These are phyloP conservation scores for Cyclotella sp. DNA, from an alignment of 108 stramenopile species.

Conservation along the genomic window DNA sequence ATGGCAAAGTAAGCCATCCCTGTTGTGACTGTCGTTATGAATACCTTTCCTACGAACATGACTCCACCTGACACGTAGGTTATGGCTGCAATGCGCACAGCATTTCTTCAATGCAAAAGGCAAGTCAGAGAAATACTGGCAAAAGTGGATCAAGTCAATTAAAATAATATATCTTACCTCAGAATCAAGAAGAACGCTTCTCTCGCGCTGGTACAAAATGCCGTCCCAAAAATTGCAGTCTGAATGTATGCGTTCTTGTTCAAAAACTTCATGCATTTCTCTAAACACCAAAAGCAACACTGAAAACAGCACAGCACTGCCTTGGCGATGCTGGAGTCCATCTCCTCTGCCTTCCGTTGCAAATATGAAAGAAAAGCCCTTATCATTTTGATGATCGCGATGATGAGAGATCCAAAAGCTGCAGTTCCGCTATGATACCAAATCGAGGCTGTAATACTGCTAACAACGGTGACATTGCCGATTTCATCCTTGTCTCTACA, in stretches of 20 bases:
- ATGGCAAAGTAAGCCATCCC: conserved; percentile 52
- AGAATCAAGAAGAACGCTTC: conserved; percentile 88
- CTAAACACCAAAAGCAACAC: conserved; percentile 89
- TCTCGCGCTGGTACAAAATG: conserved; percentile 81
- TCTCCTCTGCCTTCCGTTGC: conserved; percentile 85
- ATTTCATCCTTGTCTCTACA: conserved; percentile 73
- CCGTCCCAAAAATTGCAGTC: conserved; percentile 89
- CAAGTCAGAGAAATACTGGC: not conserved
- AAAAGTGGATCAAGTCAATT: not conserved
- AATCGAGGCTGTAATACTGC: conserved; percentile 58
- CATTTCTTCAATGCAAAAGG: conserved; percentile 48
- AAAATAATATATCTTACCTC: conserved; percentile 29
- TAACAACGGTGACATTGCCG: conserved; percentile 71
- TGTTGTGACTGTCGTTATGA: conserved; percentile 77
- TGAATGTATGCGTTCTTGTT: conserved; percentile 94
- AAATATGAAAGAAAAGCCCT: conserved; percentile 86
- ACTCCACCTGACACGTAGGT: conserved; percentile 73
- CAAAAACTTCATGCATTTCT: conserved; percentile 86
- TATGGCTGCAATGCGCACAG: conserved; percentile 66
- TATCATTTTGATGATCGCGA: conserved; percentile 90
- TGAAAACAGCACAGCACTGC: conserved; percentile 85
- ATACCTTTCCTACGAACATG: conserved; percentile 86
- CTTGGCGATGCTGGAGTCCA: conserved; percentile 73
- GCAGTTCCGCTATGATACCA: conserved; percentile 93
- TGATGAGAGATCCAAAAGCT: conserved; percentile 93